Evolutionary conservation across 2,329 filamentous ascomycete genomes (phyloP), one percentile per base, ranked within the genome.

Genomic region (Apiospora phragmitis): DNA sequence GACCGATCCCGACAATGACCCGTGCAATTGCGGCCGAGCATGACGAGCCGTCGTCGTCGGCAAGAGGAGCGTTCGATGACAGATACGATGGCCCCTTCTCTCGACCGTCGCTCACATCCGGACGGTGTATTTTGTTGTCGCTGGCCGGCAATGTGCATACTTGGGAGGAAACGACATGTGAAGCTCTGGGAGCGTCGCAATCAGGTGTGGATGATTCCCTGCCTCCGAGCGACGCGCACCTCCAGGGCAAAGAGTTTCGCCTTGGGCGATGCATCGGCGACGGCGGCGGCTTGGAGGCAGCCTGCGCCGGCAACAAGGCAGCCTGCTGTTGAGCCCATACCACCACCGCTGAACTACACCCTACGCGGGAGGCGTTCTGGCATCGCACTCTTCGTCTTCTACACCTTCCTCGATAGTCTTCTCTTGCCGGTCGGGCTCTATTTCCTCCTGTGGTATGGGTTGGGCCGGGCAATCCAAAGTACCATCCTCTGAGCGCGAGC

Each of bases 371-470:
- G 29, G 38, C 88, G 88, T 75, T 85, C 84, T 79, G 82, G 84
- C 55, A 89, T 90, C 72, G 80, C 84, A 55, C 80, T 88, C 71
- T 91, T 91, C 80, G 90, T 88, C 88, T 81, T 80, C 0, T 77
- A 90, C 43, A 88, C 90, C 70, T 76, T 90, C 21, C 76, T 90
- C 71, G 89, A 91, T 79, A 87, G 85, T 67, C 81, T 89, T 70
- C 84, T 82, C 71, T 86, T 89, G 78, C 89, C 89, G 26, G 83
- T 91, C 71, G 84, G 83, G 6, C 81, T 91, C 5, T 91, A 90
- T 79, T 91, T 88, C 81, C 83, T 85, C 59, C 81, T 91, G 62
- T 89, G 87, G 86, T 90, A 90, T 73, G 83, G 82, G 71, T 49
- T 68, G 71, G 71, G 18, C 69, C 69, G 38, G 71, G 71, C 16